Evolutionary conservation across 768 basidiomycete species (phyloP), one percentile per base, ranked within the genome.

Genomic region (Suillus decipiens): DNA sequence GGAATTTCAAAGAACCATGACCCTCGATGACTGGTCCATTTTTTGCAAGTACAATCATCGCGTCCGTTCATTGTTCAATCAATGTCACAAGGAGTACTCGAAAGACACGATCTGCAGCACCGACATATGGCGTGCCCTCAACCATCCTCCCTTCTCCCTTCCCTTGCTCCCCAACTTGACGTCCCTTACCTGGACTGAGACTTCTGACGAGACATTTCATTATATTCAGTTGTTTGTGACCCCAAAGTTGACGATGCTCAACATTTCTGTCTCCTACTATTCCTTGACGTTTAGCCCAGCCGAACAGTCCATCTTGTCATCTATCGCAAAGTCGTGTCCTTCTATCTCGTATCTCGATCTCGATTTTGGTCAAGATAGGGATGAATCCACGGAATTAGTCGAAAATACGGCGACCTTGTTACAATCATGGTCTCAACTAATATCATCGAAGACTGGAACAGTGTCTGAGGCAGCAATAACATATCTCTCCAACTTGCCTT

Each of bases 1-100:
- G 72, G 33, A 19, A 19, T 68, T 73, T 50, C 66, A 61, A 54
- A 67, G 73, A 36, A 61, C 73, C 50, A 75, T 73, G 72, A 65
- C 65, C 12, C 39, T 70, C 10, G 66, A 42, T 47, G 73, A 73
- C 61, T 73, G 73, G 72, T 64, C 67, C n/a, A 63, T 66, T 37
- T 73, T 74, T 59, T 71, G 65, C 19, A 64, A 37, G 54, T 73
- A 75, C 58, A 68, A 68, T 12, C 58, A 60, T 34, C 67, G 72
- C 15, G 41, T 73, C 51, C 72, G 70, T 31, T 7, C 7, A 28
- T 28, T 28, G 28, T 3, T 28, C 28, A 28, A 28, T 28, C 28
- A 28, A 28, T 28, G 28, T 28, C 3, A 28, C 28, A 3, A 2
- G 28, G 3, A 28, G 28, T 3, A 28, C 28, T 28, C 28, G 28